phyloP scores from a whole-genome alignment of 257 asterid species.

The Solanum etuberosum region DNA sequence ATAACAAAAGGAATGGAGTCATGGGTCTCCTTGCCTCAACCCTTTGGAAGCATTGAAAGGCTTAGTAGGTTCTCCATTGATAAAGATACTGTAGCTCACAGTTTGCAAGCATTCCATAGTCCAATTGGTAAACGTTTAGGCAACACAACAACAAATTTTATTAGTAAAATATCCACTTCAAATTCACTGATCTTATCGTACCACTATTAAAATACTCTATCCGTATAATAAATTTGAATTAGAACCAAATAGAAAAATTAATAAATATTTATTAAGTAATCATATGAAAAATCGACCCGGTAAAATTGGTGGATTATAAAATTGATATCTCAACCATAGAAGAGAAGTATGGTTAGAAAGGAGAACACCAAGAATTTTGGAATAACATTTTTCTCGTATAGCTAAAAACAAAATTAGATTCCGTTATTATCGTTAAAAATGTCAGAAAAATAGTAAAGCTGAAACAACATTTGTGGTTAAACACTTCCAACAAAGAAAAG shows the following conservation, averaged over 20 bases:
- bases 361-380: background rate
- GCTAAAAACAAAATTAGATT: background rate
- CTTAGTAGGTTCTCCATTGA: background rate
- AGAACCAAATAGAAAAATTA: no score
- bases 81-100: background rate
- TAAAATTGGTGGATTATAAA: background rate
- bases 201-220: no score
- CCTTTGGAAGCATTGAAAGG: background rate
- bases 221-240: no score
- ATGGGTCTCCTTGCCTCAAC: background rate
- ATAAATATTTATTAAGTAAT: no score
- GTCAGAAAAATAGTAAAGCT: background rate
- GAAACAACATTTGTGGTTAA: background rate
- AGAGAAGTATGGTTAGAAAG: background rate
- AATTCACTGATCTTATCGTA: no score
- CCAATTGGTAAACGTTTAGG: background rate
- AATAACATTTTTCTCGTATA: background rate
- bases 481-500: background rate
- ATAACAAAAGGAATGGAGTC: no score
- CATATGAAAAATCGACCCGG: background rate
- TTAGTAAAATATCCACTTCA: no score
- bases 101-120: background rate
- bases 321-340: background rate
- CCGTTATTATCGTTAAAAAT: constrained; percentile 10
- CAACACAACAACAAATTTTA: no score